Conservation (phyloP, 148 eudicot species). For the Bassia scoparia region DNA sequence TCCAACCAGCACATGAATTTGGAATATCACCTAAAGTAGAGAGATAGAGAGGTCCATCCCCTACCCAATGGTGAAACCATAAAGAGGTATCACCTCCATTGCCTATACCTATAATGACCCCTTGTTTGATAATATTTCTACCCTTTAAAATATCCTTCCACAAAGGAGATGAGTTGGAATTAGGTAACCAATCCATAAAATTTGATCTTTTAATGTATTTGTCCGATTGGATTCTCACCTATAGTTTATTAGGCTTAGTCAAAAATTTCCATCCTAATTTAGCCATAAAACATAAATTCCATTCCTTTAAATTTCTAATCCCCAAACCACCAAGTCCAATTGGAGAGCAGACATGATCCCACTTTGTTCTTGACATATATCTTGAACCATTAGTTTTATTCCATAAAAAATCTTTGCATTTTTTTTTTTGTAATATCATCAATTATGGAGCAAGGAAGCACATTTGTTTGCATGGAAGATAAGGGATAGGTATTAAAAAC, state of each 20-base stretch:
- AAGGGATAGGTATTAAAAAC: neutral
- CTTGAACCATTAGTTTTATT: neutral
- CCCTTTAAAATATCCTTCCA: neutral
- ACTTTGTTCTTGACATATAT: neutral
- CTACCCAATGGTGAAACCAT: neutral
- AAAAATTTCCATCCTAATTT: neutral
- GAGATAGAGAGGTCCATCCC: too few relatives aligned
- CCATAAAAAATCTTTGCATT: neutral
- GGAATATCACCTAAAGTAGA: accelerated
- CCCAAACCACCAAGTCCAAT: neutral
- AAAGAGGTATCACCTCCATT: neutral
- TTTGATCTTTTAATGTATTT: neutral
- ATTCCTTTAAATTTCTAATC: neutral
- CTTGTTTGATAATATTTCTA: neutral
- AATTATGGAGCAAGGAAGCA: neutral
- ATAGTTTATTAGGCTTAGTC: neutral
- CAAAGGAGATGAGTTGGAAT: neutral
- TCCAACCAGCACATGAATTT: too few relatives aligned
- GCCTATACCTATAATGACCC: neutral
- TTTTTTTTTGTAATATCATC: neutral
- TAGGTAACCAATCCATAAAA: neutral
- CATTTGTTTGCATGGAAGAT: neutral
- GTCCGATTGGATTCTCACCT: neutral
- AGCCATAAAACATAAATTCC: neutral
- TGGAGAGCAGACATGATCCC: neutral